Percentiles rank a stretch among this genome's conserved stretches.
Evolutionary conservation across 768 basidiomycete species (phyloP).

Genomic region (Omphalotus guepiniiformis): DNA sequence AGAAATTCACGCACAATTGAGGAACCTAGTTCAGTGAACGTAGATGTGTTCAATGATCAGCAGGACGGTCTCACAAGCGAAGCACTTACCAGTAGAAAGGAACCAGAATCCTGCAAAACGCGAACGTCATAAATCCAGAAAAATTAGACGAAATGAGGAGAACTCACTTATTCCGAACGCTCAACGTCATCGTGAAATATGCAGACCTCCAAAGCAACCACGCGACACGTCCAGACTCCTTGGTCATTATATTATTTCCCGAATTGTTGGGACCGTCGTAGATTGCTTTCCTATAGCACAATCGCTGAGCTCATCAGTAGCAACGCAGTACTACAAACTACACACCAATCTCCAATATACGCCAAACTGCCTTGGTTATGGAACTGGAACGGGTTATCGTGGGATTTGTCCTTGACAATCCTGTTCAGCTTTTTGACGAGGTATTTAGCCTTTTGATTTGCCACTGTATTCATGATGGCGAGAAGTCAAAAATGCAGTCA

Average conservation of each 20-base stretch:
- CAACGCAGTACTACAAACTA: conserved; percentile 2
- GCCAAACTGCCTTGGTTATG: conserved; percentile 72
- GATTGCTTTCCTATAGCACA: conserved; percentile 63
- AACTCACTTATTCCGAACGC: conserved; percentile 63
- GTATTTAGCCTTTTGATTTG: conserved; percentile 72
- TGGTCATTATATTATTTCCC: conserved; percentile 38
- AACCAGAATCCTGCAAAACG: conserved; percentile 48
- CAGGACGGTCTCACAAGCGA: conserved; percentile 31
- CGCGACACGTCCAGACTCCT: conserved; percentile 63
- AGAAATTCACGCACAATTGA: conserved; percentile 49
- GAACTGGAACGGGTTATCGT: conserved; percentile 59
- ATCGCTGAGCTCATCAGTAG: conserved; percentile 3
- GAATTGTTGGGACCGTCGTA: conserved; percentile 60
- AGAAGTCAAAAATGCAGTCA: conserved; percentile 11
- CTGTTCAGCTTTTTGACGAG: conserved; percentile 63
- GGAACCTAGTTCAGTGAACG: conserved; percentile 48
- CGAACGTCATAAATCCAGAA: background rate
- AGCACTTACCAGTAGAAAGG: conserved; percentile 70
- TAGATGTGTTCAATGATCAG: conserved; percentile 6
- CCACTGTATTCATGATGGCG: conserved; percentile 45
- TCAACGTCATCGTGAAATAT: conserved; percentile 76
- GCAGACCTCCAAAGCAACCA: conserved; percentile 82
- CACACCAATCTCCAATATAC: conserved; percentile 71
- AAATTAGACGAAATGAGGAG: background rate
- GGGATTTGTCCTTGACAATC: conserved; percentile 45